Conservation (phyloP, 768 basidiomycete genomes). For the Rhodotorula taiwanensis region DNA sequence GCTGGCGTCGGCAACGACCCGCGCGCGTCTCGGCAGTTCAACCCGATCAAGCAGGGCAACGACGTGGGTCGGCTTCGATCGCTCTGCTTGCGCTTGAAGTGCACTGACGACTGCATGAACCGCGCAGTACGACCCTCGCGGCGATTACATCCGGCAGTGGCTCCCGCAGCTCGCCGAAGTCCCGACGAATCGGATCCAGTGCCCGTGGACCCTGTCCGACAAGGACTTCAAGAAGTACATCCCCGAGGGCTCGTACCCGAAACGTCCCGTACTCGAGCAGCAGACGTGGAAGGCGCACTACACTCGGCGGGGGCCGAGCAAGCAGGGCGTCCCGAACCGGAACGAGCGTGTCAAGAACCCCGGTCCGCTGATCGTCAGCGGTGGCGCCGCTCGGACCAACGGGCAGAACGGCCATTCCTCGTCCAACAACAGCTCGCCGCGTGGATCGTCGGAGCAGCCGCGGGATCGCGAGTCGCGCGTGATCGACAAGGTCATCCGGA, state of each 20-base stretch:
- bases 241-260: conserved; percentile 21
- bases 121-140: conserved; percentile 27
- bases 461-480: neutral
- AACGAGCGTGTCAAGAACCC: conserved; percentile 30
- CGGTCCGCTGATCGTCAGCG: neutral
- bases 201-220: conserved; percentile 35
- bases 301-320: conserved; percentile 23
- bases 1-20: conserved; percentile 37
- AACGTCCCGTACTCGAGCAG: conserved; percentile 34
- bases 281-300: conserved; percentile 38
- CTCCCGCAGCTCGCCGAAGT: conserved; percentile 33
- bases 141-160: conserved; percentile 35
- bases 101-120: neutral
- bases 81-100: neutral
- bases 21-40: conserved; percentile 38
- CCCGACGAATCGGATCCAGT: conserved; percentile 24
- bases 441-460: neutral
- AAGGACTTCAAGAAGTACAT: conserved; percentile 17
- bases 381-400: neutral
- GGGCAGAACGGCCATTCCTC: neutral
- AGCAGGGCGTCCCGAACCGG: conserved; percentile 24
- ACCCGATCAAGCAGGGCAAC: conserved; percentile 40
- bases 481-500: neutral
- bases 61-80: conserved; percentile 18
- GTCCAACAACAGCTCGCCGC: neutral